A percentile compares a stretch with the other conserved stretches of the same genome.
Conservation (phyloP, 1,284 basidiomycete species). For the Singerocomus inundabilis region DNA sequence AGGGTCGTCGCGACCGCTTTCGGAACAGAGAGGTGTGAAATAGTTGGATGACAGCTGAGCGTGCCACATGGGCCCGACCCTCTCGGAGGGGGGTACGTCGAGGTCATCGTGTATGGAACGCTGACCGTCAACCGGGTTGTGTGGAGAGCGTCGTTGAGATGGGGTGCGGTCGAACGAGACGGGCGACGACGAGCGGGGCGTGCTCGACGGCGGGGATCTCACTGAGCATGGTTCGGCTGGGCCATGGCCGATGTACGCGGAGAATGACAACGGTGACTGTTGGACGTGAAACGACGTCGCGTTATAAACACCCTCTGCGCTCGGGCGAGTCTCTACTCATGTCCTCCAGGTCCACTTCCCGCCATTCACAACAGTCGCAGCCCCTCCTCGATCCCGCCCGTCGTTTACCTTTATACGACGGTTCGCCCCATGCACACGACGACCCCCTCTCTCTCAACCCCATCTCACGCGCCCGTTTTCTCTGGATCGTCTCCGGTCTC, state of each 20-base stretch:
- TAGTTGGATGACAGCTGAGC: too few relatives aligned
- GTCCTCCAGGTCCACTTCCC: constrained; percentile 8
- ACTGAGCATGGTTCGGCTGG: constrained; percentile 14
- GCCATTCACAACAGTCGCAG: too few relatives aligned
- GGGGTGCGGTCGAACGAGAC: background rate
- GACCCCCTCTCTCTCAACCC: constrained; percentile 34
- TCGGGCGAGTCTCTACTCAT: constrained; percentile 12
- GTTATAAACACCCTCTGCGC: constrained; percentile 21
- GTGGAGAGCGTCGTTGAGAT: too few relatives aligned
- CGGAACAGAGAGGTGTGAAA: too few relatives aligned
- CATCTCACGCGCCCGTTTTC: constrained; percentile 50
- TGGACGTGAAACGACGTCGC: constrained; percentile 25
- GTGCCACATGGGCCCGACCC: background rate
- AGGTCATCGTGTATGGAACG: too few relatives aligned
- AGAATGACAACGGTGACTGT: constrained; percentile 29
- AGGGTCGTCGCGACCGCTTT: too few relatives aligned
- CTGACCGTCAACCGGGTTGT: too few relatives aligned
- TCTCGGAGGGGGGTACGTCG: background rate
- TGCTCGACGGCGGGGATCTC: background rate
- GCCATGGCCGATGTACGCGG: constrained; percentile 28
- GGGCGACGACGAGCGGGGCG: too few relatives aligned
- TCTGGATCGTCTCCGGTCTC: constrained; percentile 70
- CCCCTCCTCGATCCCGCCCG: constrained; percentile 24
- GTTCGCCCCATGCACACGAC: background rate
- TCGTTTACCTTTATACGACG: constrained; percentile 5